phyloP scores from a whole-genome alignment of 2,329 filamentous ascomycete genomes.

The Drechslerella coelobrocha region DNA sequence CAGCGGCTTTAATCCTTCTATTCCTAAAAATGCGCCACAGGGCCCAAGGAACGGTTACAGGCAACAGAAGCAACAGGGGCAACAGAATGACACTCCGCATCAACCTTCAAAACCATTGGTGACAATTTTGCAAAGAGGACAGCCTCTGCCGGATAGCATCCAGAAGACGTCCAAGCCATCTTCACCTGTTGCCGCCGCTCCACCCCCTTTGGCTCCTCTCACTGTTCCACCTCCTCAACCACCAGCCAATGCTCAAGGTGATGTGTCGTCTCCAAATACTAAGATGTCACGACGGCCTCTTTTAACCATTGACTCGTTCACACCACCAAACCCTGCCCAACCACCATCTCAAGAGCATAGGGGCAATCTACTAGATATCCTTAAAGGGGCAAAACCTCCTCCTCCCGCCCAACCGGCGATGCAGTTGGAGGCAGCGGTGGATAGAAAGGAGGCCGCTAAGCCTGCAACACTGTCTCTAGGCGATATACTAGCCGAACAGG shows the following conservation, averaged over 20 bases:
- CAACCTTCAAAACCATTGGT: constrained; percentile 28
- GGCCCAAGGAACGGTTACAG: constrained; percentile 19
- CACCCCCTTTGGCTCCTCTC: background rate
- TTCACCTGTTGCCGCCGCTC: background rate
- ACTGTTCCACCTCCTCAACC: constrained; percentile 7
- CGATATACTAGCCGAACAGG: constrained; percentile 33
- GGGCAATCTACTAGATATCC: constrained; percentile 53
- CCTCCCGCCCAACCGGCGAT: constrained; percentile 42
- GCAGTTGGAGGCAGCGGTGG: constrained; percentile 32
- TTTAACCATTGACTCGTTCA: constrained; percentile 50
- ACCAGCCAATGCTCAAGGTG: constrained; percentile 4
- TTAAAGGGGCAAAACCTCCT: constrained; percentile 51
- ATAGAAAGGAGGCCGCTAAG: constrained; percentile 9
- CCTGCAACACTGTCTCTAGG: constrained; percentile 13
- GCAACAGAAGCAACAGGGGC: constrained; percentile 8
- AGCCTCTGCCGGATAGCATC: constrained; percentile 28
- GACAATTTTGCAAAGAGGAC: constrained; percentile 42
- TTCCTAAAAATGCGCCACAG: constrained; percentile 22
- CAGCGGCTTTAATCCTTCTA: constrained; percentile 46
- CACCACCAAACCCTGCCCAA: constrained; percentile 46
- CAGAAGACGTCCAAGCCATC: background rate
- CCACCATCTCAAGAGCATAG: constrained; percentile 51
- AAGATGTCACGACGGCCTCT: constrained; percentile 43
- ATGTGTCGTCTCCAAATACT: constrained; percentile 22
- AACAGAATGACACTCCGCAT: constrained; percentile 15